phyloP scores from a whole-genome alignment of 441 rosid genomes.

The Corymbia calophylla region DNA sequence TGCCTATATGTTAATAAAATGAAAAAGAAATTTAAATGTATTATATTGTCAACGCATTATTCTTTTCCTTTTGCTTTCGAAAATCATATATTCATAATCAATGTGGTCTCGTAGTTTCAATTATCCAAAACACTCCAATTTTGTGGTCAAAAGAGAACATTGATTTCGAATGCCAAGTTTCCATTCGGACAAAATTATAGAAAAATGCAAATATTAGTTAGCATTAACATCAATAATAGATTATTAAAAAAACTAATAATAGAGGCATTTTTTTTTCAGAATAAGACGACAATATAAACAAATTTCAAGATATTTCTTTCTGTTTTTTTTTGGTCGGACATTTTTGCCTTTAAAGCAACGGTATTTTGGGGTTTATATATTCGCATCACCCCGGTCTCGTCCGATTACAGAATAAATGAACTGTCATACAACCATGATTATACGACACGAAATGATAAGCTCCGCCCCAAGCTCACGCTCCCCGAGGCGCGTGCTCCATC shows the following conservation, averaged over 20 bases:
- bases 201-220: background rate
- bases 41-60: background rate
- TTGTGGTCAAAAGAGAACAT: background rate
- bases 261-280: background rate
- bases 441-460: background rate
- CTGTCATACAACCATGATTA: background rate
- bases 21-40: background rate
- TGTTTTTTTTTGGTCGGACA: background rate
- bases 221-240: background rate
- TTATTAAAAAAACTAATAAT: background rate
- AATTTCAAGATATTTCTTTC: background rate
- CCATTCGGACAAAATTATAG: background rate
- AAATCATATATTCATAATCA: background rate
- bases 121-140: background rate
- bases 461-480: background rate
- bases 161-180: background rate
- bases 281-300: background rate
- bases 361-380: background rate
- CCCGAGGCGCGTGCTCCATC: background rate
- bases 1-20: fast-evolving
- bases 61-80: background rate
- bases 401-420: background rate
- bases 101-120: background rate
- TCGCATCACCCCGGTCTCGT: background rate
- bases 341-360: background rate